Evolutionary conservation across 179 eudicot genomes (phyloP), one percentile per base, ranked within the genome.

Genomic region (Corrigiola litoralis): DNA sequence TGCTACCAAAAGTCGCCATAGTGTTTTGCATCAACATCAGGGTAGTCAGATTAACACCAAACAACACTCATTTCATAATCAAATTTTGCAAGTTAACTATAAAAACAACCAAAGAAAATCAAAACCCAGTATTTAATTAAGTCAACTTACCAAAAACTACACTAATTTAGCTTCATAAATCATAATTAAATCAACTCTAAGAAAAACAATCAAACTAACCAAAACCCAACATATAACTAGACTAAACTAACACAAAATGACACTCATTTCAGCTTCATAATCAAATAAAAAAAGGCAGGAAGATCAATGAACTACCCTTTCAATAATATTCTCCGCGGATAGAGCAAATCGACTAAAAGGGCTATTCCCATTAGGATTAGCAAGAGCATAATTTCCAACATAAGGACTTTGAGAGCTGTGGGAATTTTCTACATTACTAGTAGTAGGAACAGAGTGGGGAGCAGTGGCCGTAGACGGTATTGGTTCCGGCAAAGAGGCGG

Each of bases 291-390:
- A 18, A 12, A 23, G 0, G 21, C 12, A 8, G 44, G 7, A 1
- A 54, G 38, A 58, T 9, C 5, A 18, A 54, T 6, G 3, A 4
- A 9, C 58, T 76, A 92, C 98, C 79, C 82, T 80, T 77, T 92
- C 98, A 29, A 90, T 75, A 17, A 71, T 27, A 10, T 90, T 84
- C 67, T 87, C 98, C 5, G 92, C 80, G 44, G 83, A 77, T 41
- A 63, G 77, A 53, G 72, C 65, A 37, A 82, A 71, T 6, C 72
- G 74, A 46, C 59, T 59, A 72, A 75, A 28, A 3, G 79, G 74
- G 60, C 48, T 78, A 9, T n/a, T n/a, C n/a, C 82, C 81, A 63
- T 61, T 75, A 4, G 84, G 73, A 58, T 44, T 77, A 2, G 70
- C 78, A 14, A 77, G 23, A 2, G 79, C 76, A 67, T 74, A 70